These are phyloP conservation scores for Ploettnerulaceae sp. DNA, from an alignment of 2,329 filamentous ascomycete genomes.

Conservation along the genomic window DNA sequence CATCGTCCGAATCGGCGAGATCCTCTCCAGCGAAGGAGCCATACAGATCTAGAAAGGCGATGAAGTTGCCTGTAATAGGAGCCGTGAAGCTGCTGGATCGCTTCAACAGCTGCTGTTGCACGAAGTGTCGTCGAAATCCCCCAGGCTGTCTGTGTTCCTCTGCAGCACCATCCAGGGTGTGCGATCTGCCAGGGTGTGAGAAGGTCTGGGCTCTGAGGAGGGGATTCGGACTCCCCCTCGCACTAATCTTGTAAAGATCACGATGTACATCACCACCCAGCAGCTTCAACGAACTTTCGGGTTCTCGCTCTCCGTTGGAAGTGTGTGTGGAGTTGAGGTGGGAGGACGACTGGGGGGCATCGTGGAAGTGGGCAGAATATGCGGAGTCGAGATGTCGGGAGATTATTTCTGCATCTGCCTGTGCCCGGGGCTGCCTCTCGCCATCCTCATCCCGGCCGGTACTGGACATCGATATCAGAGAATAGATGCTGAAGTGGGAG, in stretches of 20 bases:
- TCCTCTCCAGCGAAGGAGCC: slow-evolving; percentile 96
- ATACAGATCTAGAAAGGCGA: slow-evolving; percentile 89
- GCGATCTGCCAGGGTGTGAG: slow-evolving; percentile 43
- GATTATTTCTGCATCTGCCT: slow-evolving; percentile 34
- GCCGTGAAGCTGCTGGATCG: slow-evolving; percentile 37
- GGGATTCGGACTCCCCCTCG: slow-evolving; percentile 43
- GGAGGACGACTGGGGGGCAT: slow-evolving; percentile 18
- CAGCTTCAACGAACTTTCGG: slow-evolving; percentile 63
- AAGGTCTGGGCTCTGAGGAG: slow-evolving; percentile 62
- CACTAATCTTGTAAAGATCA: slow-evolving; percentile 69
- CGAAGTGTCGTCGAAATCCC: slow-evolving; percentile 49
- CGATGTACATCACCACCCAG: slow-evolving; percentile 77
- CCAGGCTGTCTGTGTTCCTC: slow-evolving; percentile 45
- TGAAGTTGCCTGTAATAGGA: slow-evolving; percentile 82
- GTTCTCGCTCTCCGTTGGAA: slow-evolving; percentile 31
- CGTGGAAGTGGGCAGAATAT: slow-evolving; percentile 42
- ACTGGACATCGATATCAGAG: slow-evolving; percentile 7
- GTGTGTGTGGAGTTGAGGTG: slow-evolving; percentile 26
- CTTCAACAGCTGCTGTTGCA: slow-evolving; percentile 35
- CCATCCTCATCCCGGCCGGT: slow-evolving; percentile 8
- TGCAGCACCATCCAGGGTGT: slow-evolving; percentile 37
- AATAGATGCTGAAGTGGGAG: neutral
- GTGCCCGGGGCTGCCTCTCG: slow-evolving; percentile 19
- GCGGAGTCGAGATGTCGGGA: slow-evolving; percentile 39
- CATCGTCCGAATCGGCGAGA: slow-evolving; percentile 63